phyloP scores from a whole-genome alignment of 257 asterid species.

The Lycium barbarum region DNA sequence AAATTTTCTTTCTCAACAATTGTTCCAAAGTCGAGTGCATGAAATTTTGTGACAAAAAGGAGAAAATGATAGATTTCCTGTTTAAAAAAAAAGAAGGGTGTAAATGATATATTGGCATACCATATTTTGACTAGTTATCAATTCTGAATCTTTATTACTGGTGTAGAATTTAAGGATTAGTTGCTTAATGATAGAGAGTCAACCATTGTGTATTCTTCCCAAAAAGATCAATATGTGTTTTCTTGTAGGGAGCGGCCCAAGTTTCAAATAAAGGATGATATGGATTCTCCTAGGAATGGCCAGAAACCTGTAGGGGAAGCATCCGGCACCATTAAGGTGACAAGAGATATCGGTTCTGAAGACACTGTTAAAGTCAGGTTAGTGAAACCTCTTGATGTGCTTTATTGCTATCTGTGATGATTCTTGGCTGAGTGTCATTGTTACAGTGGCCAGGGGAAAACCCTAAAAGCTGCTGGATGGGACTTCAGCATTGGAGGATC shows the following conservation, averaged over 20 bases:
- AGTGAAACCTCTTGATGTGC: conserved; percentile 45
- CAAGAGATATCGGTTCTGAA: conserved; percentile 48
- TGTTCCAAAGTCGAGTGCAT: conserved; percentile 20
- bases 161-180: conserved; percentile 17
- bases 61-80: neutral
- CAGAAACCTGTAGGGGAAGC: conserved; percentile 51
- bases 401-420: conserved; percentile 25
- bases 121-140: conserved; percentile 5
- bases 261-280: conserved; percentile 53
- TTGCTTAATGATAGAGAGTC: conserved; percentile 28
- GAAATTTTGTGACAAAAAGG: neutral
- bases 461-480: conserved; percentile 84
- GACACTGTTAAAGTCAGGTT: conserved; percentile 63
- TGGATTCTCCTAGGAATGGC: conserved; percentile 46
- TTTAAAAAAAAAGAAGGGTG: neutral
- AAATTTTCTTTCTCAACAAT: conserved; percentile 5
- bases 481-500: conserved; percentile 95
- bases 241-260: conserved; percentile 60
- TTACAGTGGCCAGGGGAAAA: conserved; percentile 69
- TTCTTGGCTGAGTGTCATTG: conserved; percentile 39
- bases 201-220: neutral
- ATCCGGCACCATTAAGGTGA: conserved; percentile 58
- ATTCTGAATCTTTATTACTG: neutral
- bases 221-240: neutral
- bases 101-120: neutral